Percentiles rank a stretch among this genome's conserved stretches.
phyloP scores from a whole-genome alignment of 306 rosid genomes.

The Quercus wislizeni region DNA sequence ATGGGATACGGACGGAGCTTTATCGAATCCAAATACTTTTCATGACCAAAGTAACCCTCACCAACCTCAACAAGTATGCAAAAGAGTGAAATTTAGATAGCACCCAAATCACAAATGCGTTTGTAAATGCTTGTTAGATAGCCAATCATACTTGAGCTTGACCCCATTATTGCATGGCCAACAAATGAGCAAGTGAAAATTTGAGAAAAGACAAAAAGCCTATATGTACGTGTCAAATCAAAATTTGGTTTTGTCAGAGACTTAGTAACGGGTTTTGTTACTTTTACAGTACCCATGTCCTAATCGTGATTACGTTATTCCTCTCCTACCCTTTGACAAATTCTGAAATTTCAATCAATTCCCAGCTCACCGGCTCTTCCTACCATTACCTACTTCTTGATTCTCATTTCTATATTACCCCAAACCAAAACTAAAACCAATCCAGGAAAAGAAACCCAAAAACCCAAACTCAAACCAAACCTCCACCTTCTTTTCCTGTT shows the following conservation, averaged over 20 bases:
- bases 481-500: slow-evolving; percentile 8
- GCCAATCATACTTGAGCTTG: no score
- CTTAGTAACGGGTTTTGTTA: background rate
- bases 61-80: no score
- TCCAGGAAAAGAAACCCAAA: slow-evolving; percentile 9
- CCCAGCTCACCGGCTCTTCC: background rate
- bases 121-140: no score
- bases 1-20: no score
- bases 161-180: no score
- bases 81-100: no score
- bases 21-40: no score
- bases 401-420: slow-evolving; percentile 14
- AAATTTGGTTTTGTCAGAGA: background rate
- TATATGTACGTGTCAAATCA: background rate
- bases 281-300: background rate
- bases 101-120: no score
- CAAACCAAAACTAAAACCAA: slow-evolving; percentile 38
- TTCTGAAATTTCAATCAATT: background rate
- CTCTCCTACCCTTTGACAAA: background rate
- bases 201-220: no score
- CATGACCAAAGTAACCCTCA: no score
- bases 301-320: background rate
- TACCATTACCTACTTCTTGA: slow-evolving; percentile 6
- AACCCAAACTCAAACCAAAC: slow-evolving; percentile 14
- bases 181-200: no score